A percentile compares a stretch with the other conserved stretches of the same genome.
These are phyloP conservation scores for Jamesozyma rosinii DNA, from an alignment of 805 yeast species.

Conservation along the genomic window DNA sequence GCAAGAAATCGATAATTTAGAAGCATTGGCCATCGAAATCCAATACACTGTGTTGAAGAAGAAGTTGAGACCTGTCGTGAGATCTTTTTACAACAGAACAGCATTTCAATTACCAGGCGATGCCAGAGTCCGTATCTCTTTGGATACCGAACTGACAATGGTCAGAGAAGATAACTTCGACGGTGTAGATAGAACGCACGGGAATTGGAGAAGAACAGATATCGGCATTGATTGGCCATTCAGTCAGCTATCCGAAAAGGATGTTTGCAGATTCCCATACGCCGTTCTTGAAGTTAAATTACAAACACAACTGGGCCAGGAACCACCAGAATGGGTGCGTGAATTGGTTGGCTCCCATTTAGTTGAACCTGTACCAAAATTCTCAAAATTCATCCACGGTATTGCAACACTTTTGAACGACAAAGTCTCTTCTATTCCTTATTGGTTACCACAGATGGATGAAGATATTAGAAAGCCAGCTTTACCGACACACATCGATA, in stretches of 20 bases:
- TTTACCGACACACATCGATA: conserved; percentile 38
- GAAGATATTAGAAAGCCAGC: conserved; percentile 88
- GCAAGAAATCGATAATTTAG: conserved; percentile 84
- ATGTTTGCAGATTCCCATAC: conserved; percentile 89
- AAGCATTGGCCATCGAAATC: conserved; percentile 84
- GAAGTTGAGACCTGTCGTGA: conserved; percentile 83
- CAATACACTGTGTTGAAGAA: conserved; percentile 83
- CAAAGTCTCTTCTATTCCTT: conserved; percentile 75
- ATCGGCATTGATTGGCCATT: conserved; percentile 98
- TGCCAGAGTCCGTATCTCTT: conserved; percentile 95
- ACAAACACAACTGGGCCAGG: conserved; percentile 97
- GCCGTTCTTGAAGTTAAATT: conserved; percentile 95
- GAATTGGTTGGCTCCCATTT: conserved; percentile 85
- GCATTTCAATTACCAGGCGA: conserved; percentile 99
- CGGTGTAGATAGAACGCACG: conserved; percentile 79
- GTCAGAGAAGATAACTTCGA: conserved; percentile 96
- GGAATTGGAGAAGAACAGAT: conserved; percentile 97
- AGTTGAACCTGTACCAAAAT: conserved; percentile 97
- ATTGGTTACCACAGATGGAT: conserved; percentile 97
- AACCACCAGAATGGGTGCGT: conserved; percentile 96
- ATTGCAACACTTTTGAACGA: conserved; percentile 86
- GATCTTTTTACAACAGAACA: conserved; percentile 95
- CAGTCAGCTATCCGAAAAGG: conserved; percentile 70
- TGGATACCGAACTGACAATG: conserved; percentile 95
- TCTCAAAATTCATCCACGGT: conserved; percentile 95